These are phyloP conservation scores for Ascochyta rabiei DNA, from an alignment of 2,329 filamentous ascomycete genomes.

Conservation along the genomic window DNA sequence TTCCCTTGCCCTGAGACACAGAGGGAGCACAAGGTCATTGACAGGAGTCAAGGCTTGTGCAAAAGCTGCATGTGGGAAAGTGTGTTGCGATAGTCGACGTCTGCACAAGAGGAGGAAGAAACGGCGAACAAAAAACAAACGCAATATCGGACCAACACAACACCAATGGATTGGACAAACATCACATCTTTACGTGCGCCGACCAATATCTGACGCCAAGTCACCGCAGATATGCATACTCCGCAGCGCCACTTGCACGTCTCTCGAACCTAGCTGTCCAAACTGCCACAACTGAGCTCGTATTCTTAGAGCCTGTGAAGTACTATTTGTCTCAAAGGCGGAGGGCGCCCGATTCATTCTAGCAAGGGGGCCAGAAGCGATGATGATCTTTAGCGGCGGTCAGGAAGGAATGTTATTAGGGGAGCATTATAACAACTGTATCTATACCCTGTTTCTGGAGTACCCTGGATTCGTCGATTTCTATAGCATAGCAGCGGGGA, in stretches of 20 bases:
- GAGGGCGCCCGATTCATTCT: not conserved
- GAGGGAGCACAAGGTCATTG: conserved; percentile 38
- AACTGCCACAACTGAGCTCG: not conserved
- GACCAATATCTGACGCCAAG: not conserved
- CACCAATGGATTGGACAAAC: not conserved
- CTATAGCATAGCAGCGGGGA: conserved; percentile 2
- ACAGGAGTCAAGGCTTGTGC: conserved; percentile 42
- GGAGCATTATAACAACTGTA: conserved; percentile 5
- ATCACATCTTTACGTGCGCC: not conserved
- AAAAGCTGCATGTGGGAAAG: conserved; percentile 39
- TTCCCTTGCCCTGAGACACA: conserved; percentile 35
- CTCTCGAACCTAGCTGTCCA: not conserved
- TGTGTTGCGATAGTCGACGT: conserved; percentile 10
- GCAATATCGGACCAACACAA: not conserved
- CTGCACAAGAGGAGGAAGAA: not conserved
- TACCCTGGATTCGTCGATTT: not conserved
- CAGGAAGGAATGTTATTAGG: not conserved
- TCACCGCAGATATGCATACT: not conserved
- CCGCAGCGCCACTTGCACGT: not conserved
- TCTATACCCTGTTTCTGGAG: not conserved
- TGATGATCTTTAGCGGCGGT: not conserved
- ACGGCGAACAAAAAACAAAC: conserved; percentile 14
- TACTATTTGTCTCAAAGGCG: not conserved
- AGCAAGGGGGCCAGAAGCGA: not conserved
- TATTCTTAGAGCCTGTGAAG: not conserved